phyloP scores from a whole-genome alignment of 257 asterid species.

The Penstemon davidsonii region DNA sequence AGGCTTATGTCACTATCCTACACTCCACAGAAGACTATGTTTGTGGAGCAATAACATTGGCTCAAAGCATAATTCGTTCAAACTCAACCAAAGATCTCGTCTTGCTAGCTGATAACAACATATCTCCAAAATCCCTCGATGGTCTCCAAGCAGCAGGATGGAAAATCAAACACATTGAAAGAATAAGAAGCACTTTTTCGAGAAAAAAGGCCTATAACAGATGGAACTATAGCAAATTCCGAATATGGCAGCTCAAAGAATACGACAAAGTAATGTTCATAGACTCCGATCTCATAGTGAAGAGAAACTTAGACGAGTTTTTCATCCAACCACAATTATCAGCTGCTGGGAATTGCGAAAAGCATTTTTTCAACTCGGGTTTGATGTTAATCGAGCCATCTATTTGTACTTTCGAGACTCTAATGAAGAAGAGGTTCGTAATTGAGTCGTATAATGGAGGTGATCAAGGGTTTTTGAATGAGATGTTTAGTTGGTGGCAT shows the following conservation, averaged over 20 bases:
- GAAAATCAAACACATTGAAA: conserved; percentile 50
- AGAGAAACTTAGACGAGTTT: conserved; percentile 53
- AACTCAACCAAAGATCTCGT: conserved; percentile 69
- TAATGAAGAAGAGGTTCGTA: conserved; percentile 47
- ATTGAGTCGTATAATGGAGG: conserved; percentile 79
- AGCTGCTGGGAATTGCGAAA: conserved; percentile 58
- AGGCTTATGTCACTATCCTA: conserved; percentile 70
- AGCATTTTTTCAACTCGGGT: conserved; percentile 76
- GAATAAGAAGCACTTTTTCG: conserved; percentile 64
- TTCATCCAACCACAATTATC: conserved; percentile 70
- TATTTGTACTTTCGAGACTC: conserved; percentile 49
- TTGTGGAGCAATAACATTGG: conserved; percentile 81
- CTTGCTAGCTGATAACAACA: conserved; percentile 60
- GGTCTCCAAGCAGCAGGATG: conserved; percentile 66
- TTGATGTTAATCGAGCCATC: conserved; percentile 84
- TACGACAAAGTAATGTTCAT: conserved; percentile 65
- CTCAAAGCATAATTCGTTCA: conserved; percentile 64
- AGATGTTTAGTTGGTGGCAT: conserved; percentile 86
- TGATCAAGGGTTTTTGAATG: conserved; percentile 83
- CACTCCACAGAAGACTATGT: conserved; percentile 79
- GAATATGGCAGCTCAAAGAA: conserved; percentile 70
- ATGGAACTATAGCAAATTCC: conserved; percentile 87
- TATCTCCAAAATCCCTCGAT: conserved; percentile 42
- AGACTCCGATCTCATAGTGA: conserved; percentile 63
- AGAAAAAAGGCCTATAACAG: conserved; percentile 58